Conservation (phyloP, 306 rosid genomes). For the Lathyrus aphaca region DNA sequence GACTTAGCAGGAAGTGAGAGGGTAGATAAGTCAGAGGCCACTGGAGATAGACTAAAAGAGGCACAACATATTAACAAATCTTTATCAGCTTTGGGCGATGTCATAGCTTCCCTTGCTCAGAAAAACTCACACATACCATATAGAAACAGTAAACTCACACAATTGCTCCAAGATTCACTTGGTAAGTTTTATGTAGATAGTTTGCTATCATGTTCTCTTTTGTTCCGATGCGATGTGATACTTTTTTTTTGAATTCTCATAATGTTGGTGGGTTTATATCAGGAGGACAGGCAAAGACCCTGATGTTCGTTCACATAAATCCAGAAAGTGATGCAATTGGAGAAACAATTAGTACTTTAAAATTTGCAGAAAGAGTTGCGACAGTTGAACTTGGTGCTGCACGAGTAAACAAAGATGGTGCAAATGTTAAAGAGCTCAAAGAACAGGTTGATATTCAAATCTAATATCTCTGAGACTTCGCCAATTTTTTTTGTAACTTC, state of each 20-base stretch:
- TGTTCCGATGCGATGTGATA: not conserved
- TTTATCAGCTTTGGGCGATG: conserved; percentile 97
- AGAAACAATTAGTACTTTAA: conserved; percentile 90
- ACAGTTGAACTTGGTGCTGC: conserved; percentile 98
- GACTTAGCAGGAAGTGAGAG: conserved; percentile 99
- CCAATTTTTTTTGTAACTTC: not conserved
- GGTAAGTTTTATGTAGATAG: conserved; percentile 58
- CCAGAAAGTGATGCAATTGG: conserved; percentile 87
- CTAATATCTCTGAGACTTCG: conserved; percentile 4
- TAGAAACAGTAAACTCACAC: conserved; percentile 97
- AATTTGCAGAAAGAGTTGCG: conserved; percentile 98
- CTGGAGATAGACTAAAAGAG: conserved; percentile 95
- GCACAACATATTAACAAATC: conserved; percentile 97
- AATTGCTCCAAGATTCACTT: conserved; percentile 94
- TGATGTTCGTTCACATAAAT: conserved; percentile 97
- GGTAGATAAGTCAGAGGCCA: conserved; percentile 96
- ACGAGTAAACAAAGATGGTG: conserved; percentile 78
- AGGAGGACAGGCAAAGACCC: conserved; percentile 98
- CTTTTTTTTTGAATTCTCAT: conserved; percentile 19
- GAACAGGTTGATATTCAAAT: conserved; percentile 64
- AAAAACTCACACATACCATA: conserved; percentile 92
- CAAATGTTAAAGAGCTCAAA: conserved; percentile 89
- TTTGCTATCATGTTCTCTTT: conserved; percentile 13
- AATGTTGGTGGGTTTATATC: conserved; percentile 37
- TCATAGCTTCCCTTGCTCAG: conserved; percentile 95